Evolutionary conservation across 176 grass and related monocot species (phyloP).

Genomic region (Neostapfia colusana): DNA sequence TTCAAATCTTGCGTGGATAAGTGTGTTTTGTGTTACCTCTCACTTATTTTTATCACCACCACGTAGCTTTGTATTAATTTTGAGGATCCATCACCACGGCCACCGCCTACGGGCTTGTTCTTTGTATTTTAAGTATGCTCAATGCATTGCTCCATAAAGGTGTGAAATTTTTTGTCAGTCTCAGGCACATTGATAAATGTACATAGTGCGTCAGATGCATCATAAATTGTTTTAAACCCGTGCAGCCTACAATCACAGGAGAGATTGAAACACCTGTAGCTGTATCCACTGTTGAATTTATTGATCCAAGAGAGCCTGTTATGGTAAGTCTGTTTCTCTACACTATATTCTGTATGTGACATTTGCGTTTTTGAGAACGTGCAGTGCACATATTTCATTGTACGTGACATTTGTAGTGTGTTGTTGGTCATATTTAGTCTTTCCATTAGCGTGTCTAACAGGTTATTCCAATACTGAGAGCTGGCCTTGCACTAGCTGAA

Average conservation of each 20-base stretch:
- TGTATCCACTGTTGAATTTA: slow-evolving; percentile 89
- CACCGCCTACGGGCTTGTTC: neutral
- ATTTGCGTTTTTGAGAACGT: neutral
- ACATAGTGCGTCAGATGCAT: neutral
- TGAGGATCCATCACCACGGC: neutral
- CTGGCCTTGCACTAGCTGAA: slow-evolving; percentile 90
- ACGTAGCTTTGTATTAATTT: neutral
- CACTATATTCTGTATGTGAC: slow-evolving; percentile 3
- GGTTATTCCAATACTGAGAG: slow-evolving; percentile 96
- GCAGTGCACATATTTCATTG: too few relatives aligned
- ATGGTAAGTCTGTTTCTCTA: slow-evolving; percentile 53
- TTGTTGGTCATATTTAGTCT: slow-evolving; percentile 36
- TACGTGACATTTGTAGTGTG: slow-evolving; percentile 13
- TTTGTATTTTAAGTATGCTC: neutral
- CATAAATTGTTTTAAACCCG: slow-evolving; percentile 38
- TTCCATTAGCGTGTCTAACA: slow-evolving; percentile 50
- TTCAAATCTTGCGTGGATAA: slow-evolving; percentile 31
- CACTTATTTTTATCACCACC: slow-evolving; percentile 1
- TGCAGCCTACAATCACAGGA: slow-evolving; percentile 91
- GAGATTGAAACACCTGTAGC: slow-evolving; percentile 82
- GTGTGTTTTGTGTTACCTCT: neutral
- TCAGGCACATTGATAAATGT: neutral
- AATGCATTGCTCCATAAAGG: neutral
- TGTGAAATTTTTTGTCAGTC: neutral
- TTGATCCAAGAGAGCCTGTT: slow-evolving; percentile 93